Base-by-base conservation (phyloP, 2,329 filamentous ascomycete genomes). In the Fusarium denticulatum region DNA sequence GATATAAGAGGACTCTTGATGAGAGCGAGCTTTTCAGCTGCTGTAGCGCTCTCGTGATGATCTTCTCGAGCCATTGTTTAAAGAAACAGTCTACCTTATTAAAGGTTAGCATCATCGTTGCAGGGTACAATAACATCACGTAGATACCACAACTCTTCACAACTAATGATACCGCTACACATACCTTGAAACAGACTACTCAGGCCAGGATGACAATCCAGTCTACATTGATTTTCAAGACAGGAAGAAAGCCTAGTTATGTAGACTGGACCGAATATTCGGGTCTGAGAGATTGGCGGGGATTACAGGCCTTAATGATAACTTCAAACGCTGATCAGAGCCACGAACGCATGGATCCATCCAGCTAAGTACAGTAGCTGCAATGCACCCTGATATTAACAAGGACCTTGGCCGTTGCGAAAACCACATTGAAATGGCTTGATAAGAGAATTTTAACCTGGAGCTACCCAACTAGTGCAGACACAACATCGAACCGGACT, bases 1-100 rank as follows among this genome's bases (percentile, higher is more conserved):
- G 26, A 14, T 34, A 77, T 56, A 14, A 82, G 64, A 8, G 80
- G 80, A 61, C 79, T 81, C 63, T 79, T 80, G 67, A 82, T 69
- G 30, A 82, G 72, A 52, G 76, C 75, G 14, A 82, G 79, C 69
- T 79, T 81, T 59, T 77, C 73, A 22, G 64, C 60, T 60, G 69
- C 20, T 6, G 49, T 65, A 43, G n/a, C 49, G 36, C 30, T 43
- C 45, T 66, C 53, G 42, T 36, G 40, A 24, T 36, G 6, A 18
- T 74, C 42, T 46, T 71, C 49, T 18, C 45, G 60, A 8, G 63
- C 24, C 79, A 80, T 79, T 60, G 37, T 71, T 24, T 28, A 37
- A n/a, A 42, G 36, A 26, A 43, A 28, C 15, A 24, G 34, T n/a
- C 32, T 39, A 12, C 4, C 36, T 34, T 24, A 8, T 49, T 4